Evolutionary conservation across 2,329 filamentous ascomycete species (phyloP).

Genomic region (Tolypocladium album): DNA sequence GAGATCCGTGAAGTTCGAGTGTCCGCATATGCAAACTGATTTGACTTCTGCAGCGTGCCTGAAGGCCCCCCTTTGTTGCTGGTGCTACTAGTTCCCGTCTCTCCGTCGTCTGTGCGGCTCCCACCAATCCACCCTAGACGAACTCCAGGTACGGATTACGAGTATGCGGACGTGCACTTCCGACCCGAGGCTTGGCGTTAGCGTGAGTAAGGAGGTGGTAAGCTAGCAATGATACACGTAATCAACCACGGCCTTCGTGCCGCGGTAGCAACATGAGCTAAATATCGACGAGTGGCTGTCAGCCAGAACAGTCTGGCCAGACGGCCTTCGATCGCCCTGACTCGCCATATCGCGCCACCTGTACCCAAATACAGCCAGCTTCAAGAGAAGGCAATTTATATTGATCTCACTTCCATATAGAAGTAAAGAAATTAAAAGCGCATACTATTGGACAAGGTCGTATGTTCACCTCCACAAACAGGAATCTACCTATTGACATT

Average conservation of each 20-base stretch:
- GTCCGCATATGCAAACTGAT: background rate
- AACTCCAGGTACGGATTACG: no score
- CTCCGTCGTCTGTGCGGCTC: background rate
- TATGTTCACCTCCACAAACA: background rate
- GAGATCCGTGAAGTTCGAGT: background rate
- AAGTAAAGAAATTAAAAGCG: background rate
- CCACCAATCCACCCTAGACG: background rate
- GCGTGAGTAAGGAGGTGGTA: background rate
- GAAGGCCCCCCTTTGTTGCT: background rate
- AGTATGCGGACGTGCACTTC: background rate
- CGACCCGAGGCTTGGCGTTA: background rate
- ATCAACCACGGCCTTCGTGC: no score
- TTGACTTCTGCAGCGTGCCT: background rate
- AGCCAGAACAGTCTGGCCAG: background rate
- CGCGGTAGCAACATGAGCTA: background rate
- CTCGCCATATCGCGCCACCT: background rate
- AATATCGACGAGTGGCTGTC: background rate
- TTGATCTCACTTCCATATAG: background rate
- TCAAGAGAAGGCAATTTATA: background rate
- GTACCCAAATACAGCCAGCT: background rate
- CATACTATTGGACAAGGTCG: no score
- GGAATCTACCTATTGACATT: background rate
- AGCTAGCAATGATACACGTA: background rate
- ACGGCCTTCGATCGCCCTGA: background rate
- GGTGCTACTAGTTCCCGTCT: background rate